These are phyloP conservation scores for Barnettozyma sucrosica DNA, from an alignment of 805 yeast genomes.

Conservation along the genomic window DNA sequence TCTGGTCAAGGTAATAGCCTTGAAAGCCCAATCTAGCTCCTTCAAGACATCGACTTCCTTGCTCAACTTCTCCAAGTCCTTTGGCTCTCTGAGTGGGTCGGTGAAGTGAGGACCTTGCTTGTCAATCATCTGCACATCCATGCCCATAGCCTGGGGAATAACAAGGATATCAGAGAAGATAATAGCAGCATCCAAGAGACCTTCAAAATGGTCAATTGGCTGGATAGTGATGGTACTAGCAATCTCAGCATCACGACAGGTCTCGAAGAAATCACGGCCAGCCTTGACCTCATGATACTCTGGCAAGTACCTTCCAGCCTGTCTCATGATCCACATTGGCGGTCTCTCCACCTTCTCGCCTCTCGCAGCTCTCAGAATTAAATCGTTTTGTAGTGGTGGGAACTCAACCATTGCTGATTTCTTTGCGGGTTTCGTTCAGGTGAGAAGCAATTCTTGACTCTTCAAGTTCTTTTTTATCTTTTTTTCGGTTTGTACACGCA, in stretches of 20 bases:
- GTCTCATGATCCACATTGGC: slow-evolving; percentile 97
- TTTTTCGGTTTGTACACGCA: neutral
- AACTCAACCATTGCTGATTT: slow-evolving; percentile 34
- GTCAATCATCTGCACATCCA: slow-evolving; percentile 88
- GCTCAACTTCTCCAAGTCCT: slow-evolving; percentile 54
- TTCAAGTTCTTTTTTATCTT: neutral
- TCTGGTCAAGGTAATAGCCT: slow-evolving; percentile 90
- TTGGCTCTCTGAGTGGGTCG: slow-evolving; percentile 72
- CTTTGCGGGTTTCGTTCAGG: neutral
- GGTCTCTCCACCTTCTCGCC: slow-evolving; percentile 92
- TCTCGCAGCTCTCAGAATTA: slow-evolving; percentile 84
- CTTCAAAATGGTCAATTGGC: slow-evolving; percentile 85
- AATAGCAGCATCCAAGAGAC: slow-evolving; percentile 92
- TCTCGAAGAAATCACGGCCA: slow-evolving; percentile 82
- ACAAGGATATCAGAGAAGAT: slow-evolving; percentile 94
- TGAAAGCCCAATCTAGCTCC: slow-evolving; percentile 90
- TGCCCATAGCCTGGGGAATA: slow-evolving; percentile 97
- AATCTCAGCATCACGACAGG: slow-evolving; percentile 91
- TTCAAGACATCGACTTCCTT: slow-evolving; percentile 65
- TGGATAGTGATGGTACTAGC: slow-evolving; percentile 94
- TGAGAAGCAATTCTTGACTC: neutral
- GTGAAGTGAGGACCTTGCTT: slow-evolving; percentile 93
- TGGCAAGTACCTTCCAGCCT: slow-evolving; percentile 90
- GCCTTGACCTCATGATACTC: slow-evolving; percentile 90
- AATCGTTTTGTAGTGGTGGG: slow-evolving; percentile 80